Conservation (phyloP, 495 filamentous ascomycete genomes). For the Tuber umbilicatum region DNA sequence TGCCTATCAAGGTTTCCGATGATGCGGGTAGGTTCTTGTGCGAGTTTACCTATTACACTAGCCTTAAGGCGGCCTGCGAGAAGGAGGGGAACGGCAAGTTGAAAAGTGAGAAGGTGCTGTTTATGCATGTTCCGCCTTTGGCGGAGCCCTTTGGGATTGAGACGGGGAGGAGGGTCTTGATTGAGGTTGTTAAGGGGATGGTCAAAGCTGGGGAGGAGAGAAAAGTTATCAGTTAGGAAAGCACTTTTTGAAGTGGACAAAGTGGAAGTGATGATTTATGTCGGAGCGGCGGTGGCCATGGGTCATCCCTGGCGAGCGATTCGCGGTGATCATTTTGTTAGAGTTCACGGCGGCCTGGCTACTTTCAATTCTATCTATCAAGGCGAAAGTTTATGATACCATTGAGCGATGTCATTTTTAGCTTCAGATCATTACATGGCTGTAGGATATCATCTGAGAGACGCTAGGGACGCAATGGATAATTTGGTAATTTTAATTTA, state of each 20-base stretch:
- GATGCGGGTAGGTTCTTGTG: constrained; percentile 35
- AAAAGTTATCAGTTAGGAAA: background rate
- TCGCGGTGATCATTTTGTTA: background rate
- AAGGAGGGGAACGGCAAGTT: constrained; percentile 2
- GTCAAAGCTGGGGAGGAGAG: constrained; percentile 32
- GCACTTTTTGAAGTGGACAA: background rate
- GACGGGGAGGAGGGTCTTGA: constrained; percentile 55
- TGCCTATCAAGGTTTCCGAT: constrained; percentile 14
- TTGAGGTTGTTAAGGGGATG: constrained; percentile 51
- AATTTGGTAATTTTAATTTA: background rate
- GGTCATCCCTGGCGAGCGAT: background rate
- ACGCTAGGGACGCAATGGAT: background rate
- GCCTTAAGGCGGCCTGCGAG: constrained; percentile 23
- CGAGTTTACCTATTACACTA: constrained; percentile 34
- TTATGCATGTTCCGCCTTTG: constrained; percentile 34
- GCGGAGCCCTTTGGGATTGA: constrained; percentile 23
- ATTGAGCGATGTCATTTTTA: background rate
- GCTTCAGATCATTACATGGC: background rate
- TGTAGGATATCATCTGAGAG: background rate
- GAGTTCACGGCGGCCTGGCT: background rate
- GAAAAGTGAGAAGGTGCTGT: constrained; percentile 29
- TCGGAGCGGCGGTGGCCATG: background rate
- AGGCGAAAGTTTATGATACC: background rate
- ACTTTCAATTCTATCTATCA: background rate
- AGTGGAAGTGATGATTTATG: background rate